Base-by-base conservation (phyloP, 352 stramenopile genomes). In the Detonula confervacea region DNA sequence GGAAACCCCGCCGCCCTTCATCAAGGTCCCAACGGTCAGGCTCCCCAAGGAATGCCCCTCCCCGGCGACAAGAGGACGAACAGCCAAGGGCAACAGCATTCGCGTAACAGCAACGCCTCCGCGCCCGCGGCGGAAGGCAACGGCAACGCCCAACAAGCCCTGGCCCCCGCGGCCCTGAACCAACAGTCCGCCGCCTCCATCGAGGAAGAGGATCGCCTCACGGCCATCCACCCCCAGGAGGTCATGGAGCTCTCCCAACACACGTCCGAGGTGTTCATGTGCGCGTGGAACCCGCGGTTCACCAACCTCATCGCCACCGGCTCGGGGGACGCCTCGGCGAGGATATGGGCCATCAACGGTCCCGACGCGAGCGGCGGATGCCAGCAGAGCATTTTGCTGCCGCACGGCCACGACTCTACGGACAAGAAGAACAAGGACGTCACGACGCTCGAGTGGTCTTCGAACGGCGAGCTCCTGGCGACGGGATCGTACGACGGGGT, bases 381-480 rank as follows among this genome's bases (percentile, higher is more conserved):
- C 46, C 70, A 81, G 25, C 69, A 81, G 37, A 90, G 89, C 18
- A 84, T 90, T 56, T 71, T 96, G 29, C 78, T 97, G 12, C 89
- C 90, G 18, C 93, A 96, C 73, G 88, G 88, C 0, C 67, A 74
- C 14, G 77, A 92, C 49, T 80, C 95, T 56, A 80, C 71, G 14
- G 92, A 95, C 27, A 93, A 96, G 30, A 97, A 98, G 51, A 97
- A 98, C 80, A 98, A 98, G 81, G 97, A 99, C 83, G 96, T 99
- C 5, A 99, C 96, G 49, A 99, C 96, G 51, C 88, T 99, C 42
- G 97, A 98, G 88, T 99, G 97, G 97, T 98, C 95, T 60, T 95
- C 97, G 78, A 94, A 98, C 68, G 97, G 97, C 35, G 93, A 93
- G 47, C 74, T 97, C 37, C 84, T 99, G 24, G 96, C 96, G 6